Conservation (phyloP, 2,329 filamentous ascomycete genomes). For the Cercospora nicotianae region DNA sequence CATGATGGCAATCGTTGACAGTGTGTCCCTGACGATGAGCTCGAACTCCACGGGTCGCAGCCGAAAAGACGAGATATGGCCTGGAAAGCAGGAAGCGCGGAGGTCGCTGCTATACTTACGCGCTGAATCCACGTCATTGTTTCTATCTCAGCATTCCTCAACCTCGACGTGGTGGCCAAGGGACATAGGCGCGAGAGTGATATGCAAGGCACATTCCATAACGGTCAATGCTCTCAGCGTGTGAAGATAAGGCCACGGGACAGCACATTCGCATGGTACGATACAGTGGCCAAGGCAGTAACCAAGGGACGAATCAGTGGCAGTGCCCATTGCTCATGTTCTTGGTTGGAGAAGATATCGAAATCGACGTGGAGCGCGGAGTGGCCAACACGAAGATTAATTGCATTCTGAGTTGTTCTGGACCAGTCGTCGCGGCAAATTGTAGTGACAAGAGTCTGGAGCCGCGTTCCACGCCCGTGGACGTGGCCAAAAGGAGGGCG, state of each 20-base stretch:
- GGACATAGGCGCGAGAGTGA: not conserved
- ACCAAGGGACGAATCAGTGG: not conserved
- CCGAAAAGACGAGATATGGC: not conserved
- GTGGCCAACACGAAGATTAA: not conserved
- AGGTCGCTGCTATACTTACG: not conserved
- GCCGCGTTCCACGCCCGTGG: not conserved
- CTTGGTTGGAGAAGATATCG: not conserved
- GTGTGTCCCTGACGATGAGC: too few species aligned
- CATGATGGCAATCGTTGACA: not conserved
- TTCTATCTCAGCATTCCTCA: slow-evolving; percentile 11
- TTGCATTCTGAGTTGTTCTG: not conserved
- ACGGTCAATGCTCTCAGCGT: not conserved
- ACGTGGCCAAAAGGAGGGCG: not conserved
- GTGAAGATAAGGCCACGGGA: not conserved
- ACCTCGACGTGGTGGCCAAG: not conserved
- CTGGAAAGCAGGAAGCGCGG: not conserved
- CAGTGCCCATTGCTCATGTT: not conserved
- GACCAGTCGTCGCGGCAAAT: not conserved
- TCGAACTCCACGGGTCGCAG: not conserved
- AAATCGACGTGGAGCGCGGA: not conserved
- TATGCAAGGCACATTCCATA: slow-evolving; percentile 12
- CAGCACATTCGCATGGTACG: not conserved
- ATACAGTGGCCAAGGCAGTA: not conserved
- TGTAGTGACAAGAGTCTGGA: not conserved
- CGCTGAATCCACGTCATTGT: slow-evolving; percentile 1